Percentiles rank a stretch among this genome's conserved stretches.
Evolutionary conservation across 352 stramenopile genomes (phyloP).

Genomic region (Globisporangium uncinulatum): DNA sequence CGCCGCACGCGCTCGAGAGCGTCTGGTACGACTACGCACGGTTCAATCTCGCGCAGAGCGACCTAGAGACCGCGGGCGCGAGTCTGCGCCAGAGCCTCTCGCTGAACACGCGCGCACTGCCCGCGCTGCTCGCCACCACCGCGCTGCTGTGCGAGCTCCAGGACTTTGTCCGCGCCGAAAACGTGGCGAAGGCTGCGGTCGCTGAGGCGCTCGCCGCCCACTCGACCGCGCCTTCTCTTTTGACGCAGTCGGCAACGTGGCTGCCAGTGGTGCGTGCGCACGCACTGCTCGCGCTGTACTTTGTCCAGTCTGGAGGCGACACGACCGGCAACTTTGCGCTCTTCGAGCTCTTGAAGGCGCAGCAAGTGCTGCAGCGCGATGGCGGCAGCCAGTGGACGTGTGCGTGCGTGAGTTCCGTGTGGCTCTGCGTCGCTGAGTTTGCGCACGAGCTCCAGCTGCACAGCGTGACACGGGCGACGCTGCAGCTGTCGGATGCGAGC

Average conservation of each 20-base stretch:
- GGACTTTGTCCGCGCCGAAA: conserved; percentile 39
- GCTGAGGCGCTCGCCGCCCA: conserved; percentile 16
- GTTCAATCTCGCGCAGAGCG: conserved; percentile 42
- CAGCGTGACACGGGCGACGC: conserved; percentile 19
- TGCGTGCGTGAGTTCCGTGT: conserved; percentile 41
- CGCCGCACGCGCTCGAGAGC: conserved; percentile 13
- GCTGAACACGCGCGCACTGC: conserved; percentile 32
- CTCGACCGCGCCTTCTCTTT: conserved; percentile 3
- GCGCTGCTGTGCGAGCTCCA: conserved; percentile 54
- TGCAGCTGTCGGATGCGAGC: conserved; percentile 34
- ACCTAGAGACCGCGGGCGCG: conserved; percentile 48
- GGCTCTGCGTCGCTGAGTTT: conserved; percentile 49
- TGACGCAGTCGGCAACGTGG: neutral
- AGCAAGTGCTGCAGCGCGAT: conserved; percentile 25
- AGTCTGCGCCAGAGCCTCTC: conserved; percentile 55
- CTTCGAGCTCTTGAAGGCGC: conserved; percentile 62
- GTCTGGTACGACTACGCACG: conserved; percentile 66
- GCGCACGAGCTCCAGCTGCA: conserved; percentile 40
- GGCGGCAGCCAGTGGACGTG: conserved; percentile 12
- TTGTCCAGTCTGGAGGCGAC: conserved; percentile 34
- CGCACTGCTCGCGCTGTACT: conserved; percentile 58
- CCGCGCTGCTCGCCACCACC: conserved; percentile 40
- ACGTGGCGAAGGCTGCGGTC: conserved; percentile 39
- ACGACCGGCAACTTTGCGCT: conserved; percentile 52
- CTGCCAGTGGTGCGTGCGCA: conserved; percentile 36